phyloP scores from a whole-genome alignment of 2,329 filamentous ascomycete species.

The Didymosphaeria variabile region DNA sequence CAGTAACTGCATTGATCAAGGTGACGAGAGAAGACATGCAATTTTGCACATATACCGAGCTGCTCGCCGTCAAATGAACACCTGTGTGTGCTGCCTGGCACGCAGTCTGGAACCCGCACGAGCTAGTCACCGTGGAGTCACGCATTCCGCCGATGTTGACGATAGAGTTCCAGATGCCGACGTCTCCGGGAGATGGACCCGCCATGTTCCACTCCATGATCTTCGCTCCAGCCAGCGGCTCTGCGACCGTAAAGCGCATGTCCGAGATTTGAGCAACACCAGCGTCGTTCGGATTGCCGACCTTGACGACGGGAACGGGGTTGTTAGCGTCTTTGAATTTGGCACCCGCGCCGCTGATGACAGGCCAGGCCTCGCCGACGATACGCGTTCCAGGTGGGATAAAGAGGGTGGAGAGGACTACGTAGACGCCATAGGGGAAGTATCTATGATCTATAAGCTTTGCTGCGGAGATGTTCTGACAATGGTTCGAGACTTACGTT shows the following conservation, averaged over 20 bases:
- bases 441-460: conserved; percentile 8
- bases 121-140: background rate
- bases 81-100: conserved; percentile 12
- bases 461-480: background rate
- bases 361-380: conserved; percentile 28
- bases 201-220: conserved; percentile 75
- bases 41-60: conserved; percentile 10
- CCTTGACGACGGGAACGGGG: conserved; percentile 26
- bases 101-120: background rate
- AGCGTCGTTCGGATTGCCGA: conserved; percentile 27
- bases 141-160: conserved; percentile 22
- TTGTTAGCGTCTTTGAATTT: conserved; percentile 26
- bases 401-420: conserved; percentile 25
- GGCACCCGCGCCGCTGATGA: conserved; percentile 24
- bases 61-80: conserved; percentile 4
- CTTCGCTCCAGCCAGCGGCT: conserved; percentile 70
- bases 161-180: conserved; percentile 40
- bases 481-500: background rate
- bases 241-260: conserved; percentile 52
- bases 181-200: conserved; percentile 13
- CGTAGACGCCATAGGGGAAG: conserved; percentile 29
- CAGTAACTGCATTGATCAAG: background rate
- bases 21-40: background rate
- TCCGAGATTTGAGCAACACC: conserved; percentile 31
- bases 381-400: conserved; percentile 24